Percentiles rank a stretch among this genome's conserved stretches.
Evolutionary conservation across 495 filamentous ascomycete genomes (phyloP).

Genomic region (Tetracladium setigerum): DNA sequence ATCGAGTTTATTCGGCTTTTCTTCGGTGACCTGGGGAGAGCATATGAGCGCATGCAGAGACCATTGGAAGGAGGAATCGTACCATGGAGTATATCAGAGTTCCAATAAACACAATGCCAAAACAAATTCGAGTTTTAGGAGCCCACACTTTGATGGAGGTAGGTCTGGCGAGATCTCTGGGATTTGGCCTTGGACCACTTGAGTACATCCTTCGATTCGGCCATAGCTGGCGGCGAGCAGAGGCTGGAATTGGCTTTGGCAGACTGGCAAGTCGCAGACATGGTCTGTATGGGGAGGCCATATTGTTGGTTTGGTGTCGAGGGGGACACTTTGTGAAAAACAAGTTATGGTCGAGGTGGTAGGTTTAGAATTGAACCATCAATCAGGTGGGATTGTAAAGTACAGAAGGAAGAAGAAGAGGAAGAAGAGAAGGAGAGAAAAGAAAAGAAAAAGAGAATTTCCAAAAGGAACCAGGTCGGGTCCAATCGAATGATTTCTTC

Average conservation of each 20-base stretch:
- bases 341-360: too few species aligned
- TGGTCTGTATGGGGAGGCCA: slow-evolving; percentile 17
- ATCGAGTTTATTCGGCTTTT: slow-evolving; percentile 20
- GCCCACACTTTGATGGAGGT: slow-evolving; percentile 28
- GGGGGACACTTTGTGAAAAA: too few species aligned
- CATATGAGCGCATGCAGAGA: too few species aligned
- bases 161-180: slow-evolving; percentile 2
- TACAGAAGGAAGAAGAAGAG: too few species aligned
- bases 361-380: too few species aligned
- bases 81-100: slow-evolving; percentile 64
- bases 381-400: too few species aligned
- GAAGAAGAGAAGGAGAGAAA: too few species aligned
- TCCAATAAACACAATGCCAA: slow-evolving; percentile 55
- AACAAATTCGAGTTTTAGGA: slow-evolving; percentile 47
- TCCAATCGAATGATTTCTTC: too few species aligned
- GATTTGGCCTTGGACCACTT: slow-evolving; percentile 6
- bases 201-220: slow-evolving; percentile 12
- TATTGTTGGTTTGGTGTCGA: slow-evolving; percentile 13
- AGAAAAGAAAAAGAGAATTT: too few species aligned
- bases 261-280: slow-evolving; percentile 11
- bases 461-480: too few species aligned
- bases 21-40: slow-evolving; percentile 17
- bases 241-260: slow-evolving; percentile 4
- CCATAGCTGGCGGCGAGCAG: background rate
- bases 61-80: slow-evolving; percentile 6